These are phyloP conservation scores for Pseudotsuga menziesii DNA, from an alignment of 75 land plant species.

Conservation along the genomic window DNA sequence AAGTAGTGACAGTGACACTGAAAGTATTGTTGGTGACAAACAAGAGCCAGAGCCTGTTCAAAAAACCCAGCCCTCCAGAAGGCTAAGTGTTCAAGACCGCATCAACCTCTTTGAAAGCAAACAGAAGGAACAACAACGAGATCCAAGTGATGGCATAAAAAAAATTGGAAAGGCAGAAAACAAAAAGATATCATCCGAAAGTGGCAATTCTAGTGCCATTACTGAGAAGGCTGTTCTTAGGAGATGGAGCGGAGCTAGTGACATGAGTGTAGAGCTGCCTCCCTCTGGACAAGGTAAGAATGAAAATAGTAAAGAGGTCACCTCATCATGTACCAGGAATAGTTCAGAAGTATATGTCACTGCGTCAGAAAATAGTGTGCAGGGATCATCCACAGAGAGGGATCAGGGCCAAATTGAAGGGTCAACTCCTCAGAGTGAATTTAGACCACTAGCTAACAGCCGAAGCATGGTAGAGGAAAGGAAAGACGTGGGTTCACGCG, in stretches of 20 bases:
- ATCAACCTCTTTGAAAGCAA: slow-evolving; percentile 75
- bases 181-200: slow-evolving; percentile 21
- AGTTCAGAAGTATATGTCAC: slow-evolving; percentile 5
- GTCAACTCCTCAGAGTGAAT: slow-evolving; percentile 5
- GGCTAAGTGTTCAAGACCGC: slow-evolving; percentile 78
- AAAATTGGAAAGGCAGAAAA: slow-evolving; percentile 1
- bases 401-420: not conserved
- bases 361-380: slow-evolving; percentile 6
- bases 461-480: not conserved
- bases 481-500: not conserved
- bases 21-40: slow-evolving; percentile 32
- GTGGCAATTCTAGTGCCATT: slow-evolving; percentile 7
- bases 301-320: slow-evolving; percentile 1
- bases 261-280: not conserved
- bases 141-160: not conserved
- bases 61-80: slow-evolving; percentile 30
- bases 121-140: slow-evolving; percentile 14
- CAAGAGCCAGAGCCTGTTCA: slow-evolving; percentile 14
- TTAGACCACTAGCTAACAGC: not conserved
- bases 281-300: not conserved
- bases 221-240: slow-evolving; percentile 55
- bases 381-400: not conserved
- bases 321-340: not conserved
- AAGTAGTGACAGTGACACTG: slow-evolving; percentile 26
- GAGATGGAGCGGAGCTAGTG: slow-evolving; percentile 68